A percentile compares a stretch with the other conserved stretches of the same genome.
Conservation (phyloP, 306 rosid species). For the Pterocarpus macrocarpus region DNA sequence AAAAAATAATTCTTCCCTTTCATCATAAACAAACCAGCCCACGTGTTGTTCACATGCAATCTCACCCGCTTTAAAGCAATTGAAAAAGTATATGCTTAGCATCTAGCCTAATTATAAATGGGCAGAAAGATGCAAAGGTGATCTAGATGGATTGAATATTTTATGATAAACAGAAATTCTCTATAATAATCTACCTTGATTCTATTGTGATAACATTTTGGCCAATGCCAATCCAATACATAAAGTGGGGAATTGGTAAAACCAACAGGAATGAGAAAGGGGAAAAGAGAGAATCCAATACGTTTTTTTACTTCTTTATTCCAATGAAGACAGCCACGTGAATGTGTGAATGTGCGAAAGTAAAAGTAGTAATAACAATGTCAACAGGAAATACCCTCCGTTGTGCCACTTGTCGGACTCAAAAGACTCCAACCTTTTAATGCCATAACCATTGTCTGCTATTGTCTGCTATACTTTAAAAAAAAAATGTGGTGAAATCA, state of each 20-base stretch:
- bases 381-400: not conserved
- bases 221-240: not conserved
- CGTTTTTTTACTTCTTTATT: slow-evolving; percentile 1
- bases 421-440: not conserved
- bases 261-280: not conserved
- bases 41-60: not conserved
- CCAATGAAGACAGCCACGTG: slow-evolving; percentile 4
- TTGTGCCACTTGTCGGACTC: slow-evolving; percentile 16
- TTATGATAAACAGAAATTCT: slow-evolving; percentile 2
- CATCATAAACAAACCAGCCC: not conserved
- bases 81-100: not conserved
- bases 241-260: not conserved
- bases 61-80: not conserved
- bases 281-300: not conserved
- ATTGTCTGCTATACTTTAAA: too few relatives aligned
- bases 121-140: not conserved
- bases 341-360: not conserved
- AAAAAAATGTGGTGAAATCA: too few relatives aligned
- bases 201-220: not conserved
- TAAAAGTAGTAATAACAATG: not conserved
- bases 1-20: not conserved
- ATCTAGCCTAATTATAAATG: not conserved
- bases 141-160: not conserved
- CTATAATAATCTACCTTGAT: not conserved
- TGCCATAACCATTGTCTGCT: not conserved